A percentile compares a stretch with the other conserved stretches of the same genome.
Evolutionary conservation across 202 grass and related monocot species (phyloP).

Genomic region (Setaria viridis): DNA sequence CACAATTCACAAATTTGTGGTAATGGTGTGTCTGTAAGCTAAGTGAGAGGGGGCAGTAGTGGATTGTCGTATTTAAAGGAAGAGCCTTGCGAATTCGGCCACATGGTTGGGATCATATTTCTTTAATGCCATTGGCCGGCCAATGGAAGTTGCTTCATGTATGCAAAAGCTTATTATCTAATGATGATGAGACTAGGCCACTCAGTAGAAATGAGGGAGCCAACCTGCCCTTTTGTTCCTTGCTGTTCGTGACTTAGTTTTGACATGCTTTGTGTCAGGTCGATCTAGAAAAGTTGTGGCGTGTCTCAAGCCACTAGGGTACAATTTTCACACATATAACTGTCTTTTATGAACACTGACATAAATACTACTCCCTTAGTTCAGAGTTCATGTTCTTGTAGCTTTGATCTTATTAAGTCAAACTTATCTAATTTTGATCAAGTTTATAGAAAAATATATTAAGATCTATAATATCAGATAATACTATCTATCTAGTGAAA

Average conservation of each 20-base stretch:
- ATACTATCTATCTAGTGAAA: too few relatives aligned
- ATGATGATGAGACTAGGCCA: background rate
- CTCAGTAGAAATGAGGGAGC: background rate
- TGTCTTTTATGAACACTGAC: background rate
- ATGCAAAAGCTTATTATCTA: background rate
- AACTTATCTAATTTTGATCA: too few relatives aligned
- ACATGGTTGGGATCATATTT: background rate
- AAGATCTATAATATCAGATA: too few relatives aligned
- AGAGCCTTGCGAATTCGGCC: background rate
- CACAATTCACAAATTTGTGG: background rate
- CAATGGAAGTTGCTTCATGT: conserved; percentile 14
- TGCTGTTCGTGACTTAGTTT: conserved; percentile 37
- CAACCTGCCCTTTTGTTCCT: conserved; percentile 24
- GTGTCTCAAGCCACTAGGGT: background rate
- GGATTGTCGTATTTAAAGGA: conserved; percentile 52
- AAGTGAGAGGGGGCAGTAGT: conserved; percentile 4
- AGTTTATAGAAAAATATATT: too few relatives aligned
- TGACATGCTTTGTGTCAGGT: conserved; percentile 21
- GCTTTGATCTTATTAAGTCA: too few relatives aligned
- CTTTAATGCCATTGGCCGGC: conserved; percentile 23
- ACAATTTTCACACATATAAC: background rate
- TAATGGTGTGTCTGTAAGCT: background rate
- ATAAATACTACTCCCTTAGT: background rate
- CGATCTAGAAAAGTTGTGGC: background rate
- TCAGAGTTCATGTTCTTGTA: too few relatives aligned